phyloP scores from a whole-genome alignment of 345 rosid species.

The Linum trigynum region DNA sequence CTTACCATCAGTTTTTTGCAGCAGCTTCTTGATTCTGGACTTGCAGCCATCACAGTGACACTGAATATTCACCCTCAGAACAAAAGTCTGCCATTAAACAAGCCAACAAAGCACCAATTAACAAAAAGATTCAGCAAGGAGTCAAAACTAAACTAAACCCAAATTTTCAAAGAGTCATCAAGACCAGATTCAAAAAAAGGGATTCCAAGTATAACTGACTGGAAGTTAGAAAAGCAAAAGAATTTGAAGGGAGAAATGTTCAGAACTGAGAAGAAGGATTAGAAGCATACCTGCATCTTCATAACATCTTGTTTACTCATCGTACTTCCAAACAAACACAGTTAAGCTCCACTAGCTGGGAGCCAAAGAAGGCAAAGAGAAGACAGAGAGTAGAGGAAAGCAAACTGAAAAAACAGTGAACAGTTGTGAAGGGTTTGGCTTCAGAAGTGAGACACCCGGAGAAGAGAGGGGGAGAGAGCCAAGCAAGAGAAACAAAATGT shows the following conservation, averaged over 20 bases:
- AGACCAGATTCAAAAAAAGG: neutral
- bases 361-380: neutral
- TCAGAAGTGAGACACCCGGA: too few relatives aligned
- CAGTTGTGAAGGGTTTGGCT: too few relatives aligned
- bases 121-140: neutral
- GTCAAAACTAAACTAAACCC: neutral
- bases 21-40: conserved; percentile 62
- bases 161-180: neutral
- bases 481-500: too few relatives aligned
- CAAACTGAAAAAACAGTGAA: too few relatives aligned
- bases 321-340: conserved; percentile 7
- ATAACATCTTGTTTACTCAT: conserved; percentile 68
- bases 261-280: neutral
- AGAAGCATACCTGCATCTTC: conserved; percentile 63
- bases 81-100: conserved; percentile 7
- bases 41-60: conserved; percentile 91
- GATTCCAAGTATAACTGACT: neutral
- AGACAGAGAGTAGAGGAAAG: neutral
- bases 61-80: conserved; percentile 65
- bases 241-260: neutral
- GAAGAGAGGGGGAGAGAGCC: too few relatives aligned
- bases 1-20: conserved; percentile 75
- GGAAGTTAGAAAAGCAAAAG: neutral
- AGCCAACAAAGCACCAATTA: neutral
- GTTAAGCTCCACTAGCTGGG: neutral